Evolutionary conservation across 345 rosid species (phyloP), one percentile per base, ranked within the genome.

Genomic region (Hibiscus tridactylites): DNA sequence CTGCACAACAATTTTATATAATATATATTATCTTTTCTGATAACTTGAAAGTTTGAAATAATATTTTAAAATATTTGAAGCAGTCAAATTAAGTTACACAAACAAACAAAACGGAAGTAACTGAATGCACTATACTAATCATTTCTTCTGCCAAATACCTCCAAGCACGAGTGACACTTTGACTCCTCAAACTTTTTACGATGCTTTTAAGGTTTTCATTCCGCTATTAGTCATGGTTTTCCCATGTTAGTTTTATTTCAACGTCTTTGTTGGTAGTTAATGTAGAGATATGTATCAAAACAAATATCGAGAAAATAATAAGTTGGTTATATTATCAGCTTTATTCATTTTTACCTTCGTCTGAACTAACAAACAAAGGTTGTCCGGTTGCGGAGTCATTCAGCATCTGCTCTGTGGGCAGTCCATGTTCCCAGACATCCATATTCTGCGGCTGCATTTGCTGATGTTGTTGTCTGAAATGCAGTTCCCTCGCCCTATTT

Each of bases 401-500:
- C 71, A 17, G 31, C 69, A 60, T 31, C 63, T 72, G 63, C 29
- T 52, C 52, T 2, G 11, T 6, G 10, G 19, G 2, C 15, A 71
- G 4, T 19, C 80, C 78, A 56, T 16, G 11, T n/a, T 37, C 68
- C 76, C 73, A 74, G 66, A 26, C 64, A 21, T 21, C 21, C 39
- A 9, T 3, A 17, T 44, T 58, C 42, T 57, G 67, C 16, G 1
- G 21, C 59, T 63, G 67, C 66, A 72, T 46, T 6, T 63, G 37
- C 13, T 70, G 59, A 3, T 72, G 78, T 9, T 59, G 76, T 42
- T 60, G 73, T 5, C 28, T 7, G 15, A 67, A 21, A 28, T 68
- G 53, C 19, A 74, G 79, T 44, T 65, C 53, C 74, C 77, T 75
- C 61, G 79, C 59, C n/a, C 76, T 70, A 13, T 1, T 21, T 29